Conservation (phyloP, 2,329 filamentous ascomycete genomes). For the Graphilbum fragrans region DNA sequence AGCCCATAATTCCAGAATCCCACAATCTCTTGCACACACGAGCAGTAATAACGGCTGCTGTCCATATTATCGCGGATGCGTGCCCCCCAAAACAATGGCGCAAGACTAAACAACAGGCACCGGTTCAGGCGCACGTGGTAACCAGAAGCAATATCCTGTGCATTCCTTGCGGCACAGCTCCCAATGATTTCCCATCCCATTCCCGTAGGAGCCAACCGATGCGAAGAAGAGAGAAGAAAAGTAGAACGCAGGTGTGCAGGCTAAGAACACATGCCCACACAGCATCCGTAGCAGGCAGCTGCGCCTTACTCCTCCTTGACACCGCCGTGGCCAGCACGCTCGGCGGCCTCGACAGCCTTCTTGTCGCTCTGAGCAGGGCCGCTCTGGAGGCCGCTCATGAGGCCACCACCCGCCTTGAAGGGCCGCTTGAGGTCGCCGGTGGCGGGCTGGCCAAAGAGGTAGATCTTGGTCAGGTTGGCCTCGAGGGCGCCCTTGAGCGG, state of each 20-base stretch:
- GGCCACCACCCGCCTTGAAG: conserved; percentile 75
- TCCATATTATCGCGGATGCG: no score
- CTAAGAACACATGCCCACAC: background rate
- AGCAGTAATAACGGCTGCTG: no score
- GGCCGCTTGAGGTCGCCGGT: conserved; percentile 86
- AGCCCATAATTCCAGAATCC: no score
- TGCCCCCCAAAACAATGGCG: no score
- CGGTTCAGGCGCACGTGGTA: no score
- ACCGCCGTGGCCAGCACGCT: conserved; percentile 61
- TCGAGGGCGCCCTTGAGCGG: conserved; percentile 93
- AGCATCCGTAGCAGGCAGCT: background rate
- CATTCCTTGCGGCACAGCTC: no score
- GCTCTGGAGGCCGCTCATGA: conserved; percentile 69
- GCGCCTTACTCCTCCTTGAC: conserved; percentile 55
- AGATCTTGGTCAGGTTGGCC: conserved; percentile 91
- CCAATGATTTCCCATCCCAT: no score
- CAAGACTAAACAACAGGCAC: no score
- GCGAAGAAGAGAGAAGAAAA: no score
- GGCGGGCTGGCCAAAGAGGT: conserved; percentile 78
- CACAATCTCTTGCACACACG: no score
- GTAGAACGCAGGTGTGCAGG: background rate
- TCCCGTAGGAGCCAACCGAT: no score
- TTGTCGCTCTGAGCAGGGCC: conserved; percentile 80
- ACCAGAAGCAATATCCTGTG: no score
- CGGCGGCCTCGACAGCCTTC: conserved; percentile 70